A percentile compares a stretch with the other conserved stretches of the same genome.
phyloP scores from a whole-genome alignment of 164 flowering plant species.

The Malania oleifera region DNA sequence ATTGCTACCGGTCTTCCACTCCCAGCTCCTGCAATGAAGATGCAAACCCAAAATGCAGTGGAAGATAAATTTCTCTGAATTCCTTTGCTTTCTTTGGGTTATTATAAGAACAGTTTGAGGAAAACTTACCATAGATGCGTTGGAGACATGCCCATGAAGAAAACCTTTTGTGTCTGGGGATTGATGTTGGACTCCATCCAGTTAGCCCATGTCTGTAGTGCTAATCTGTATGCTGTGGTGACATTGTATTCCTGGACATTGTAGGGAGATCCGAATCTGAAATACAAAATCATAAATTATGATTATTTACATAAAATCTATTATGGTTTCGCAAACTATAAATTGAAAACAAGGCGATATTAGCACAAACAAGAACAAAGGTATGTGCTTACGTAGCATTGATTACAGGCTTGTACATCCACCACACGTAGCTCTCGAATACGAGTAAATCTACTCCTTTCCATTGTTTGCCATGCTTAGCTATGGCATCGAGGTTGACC shows the following conservation, averaged over 20 bases:
- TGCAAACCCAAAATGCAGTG: too few relatives aligned
- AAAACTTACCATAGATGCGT: slow-evolving; percentile 78
- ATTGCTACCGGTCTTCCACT: slow-evolving; percentile 70
- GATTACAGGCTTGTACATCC: slow-evolving; percentile 83
- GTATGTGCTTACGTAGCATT: slow-evolving; percentile 70
- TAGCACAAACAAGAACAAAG: not conserved
- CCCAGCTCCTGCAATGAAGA: slow-evolving; percentile 67
- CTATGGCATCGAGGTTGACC: slow-evolving; percentile 74
- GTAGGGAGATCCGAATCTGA: slow-evolving; percentile 43
- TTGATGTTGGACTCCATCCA: slow-evolving; percentile 73
- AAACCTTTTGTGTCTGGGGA: slow-evolving; percentile 60
- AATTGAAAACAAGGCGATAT: not conserved
- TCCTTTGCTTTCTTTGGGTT: not conserved
- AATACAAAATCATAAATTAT: not conserved
- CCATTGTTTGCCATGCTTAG: slow-evolving; percentile 74
- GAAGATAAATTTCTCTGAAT: not conserved
- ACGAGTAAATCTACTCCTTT: slow-evolving; percentile 68
- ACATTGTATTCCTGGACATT: slow-evolving; percentile 64
- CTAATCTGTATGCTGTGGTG: slow-evolving; percentile 70
- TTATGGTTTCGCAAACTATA: not conserved
- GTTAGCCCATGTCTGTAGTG: slow-evolving; percentile 73
- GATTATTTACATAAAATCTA: too few relatives aligned
- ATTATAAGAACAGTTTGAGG: not conserved
- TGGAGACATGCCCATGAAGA: slow-evolving; percentile 84
- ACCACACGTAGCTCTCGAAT: slow-evolving; percentile 93